Evolutionary conservation across 2,329 filamentous ascomycete genomes (phyloP).

Genomic region (Clonostachys rosea): DNA sequence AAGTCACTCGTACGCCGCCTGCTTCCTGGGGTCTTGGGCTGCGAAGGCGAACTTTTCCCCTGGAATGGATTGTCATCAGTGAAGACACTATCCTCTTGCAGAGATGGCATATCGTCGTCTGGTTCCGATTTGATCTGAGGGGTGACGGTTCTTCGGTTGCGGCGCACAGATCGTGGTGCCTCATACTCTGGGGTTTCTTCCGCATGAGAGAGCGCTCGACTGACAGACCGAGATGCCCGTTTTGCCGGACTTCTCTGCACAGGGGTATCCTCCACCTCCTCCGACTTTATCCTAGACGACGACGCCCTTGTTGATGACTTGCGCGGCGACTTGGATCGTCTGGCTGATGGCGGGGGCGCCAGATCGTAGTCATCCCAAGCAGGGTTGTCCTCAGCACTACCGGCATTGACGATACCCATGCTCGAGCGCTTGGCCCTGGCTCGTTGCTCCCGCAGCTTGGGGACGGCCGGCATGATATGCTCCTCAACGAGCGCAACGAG

Average conservation of each 20-base stretch:
- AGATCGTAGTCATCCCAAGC: constrained; percentile 57
- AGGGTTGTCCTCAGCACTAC: constrained; percentile 61
- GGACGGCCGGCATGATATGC: constrained; percentile 72
- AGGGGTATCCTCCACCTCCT: constrained; percentile 39
- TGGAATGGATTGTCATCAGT: constrained; percentile 92
- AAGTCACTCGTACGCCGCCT: constrained; percentile 36
- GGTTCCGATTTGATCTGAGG: constrained; percentile 51
- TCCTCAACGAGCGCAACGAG: constrained; percentile 80
- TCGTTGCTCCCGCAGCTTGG: constrained; percentile 69
- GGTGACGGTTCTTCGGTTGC: constrained; percentile 45
- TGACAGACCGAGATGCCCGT: constrained; percentile 47
- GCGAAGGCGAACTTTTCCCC: constrained; percentile 68
- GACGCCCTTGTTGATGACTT: constrained; percentile 28
- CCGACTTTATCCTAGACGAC: constrained; percentile 43
- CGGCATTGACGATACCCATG: constrained; percentile 71
- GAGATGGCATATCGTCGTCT: constrained; percentile 29
- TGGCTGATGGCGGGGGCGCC: constrained; percentile 42
- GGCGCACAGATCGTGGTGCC: constrained; percentile 38
- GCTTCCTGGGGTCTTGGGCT: constrained; percentile 39
- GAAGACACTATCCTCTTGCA: constrained; percentile 62
- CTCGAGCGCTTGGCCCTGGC: constrained; percentile 81
- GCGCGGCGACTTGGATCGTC: constrained; percentile 49
- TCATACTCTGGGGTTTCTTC: constrained; percentile 38
- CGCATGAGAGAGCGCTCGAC: constrained; percentile 46
- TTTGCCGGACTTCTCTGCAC: constrained; percentile 43